phyloP scores from a whole-genome alignment of 805 yeast species.

The Starmerella bombicola region DNA sequence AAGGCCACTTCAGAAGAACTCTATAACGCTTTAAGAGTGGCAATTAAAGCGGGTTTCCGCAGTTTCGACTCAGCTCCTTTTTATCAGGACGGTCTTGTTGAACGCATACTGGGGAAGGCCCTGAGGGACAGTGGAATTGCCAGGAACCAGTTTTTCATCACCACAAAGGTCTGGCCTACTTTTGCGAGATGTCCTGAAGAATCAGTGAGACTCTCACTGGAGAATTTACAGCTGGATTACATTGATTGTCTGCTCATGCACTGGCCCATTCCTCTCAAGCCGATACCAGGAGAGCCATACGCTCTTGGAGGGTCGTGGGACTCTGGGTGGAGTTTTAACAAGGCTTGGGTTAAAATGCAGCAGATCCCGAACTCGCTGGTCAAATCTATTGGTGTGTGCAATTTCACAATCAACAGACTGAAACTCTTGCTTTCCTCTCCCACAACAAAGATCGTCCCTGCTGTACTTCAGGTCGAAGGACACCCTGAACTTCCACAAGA shows the following conservation, averaged over 20 bases:
- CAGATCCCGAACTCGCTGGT: conserved; percentile 40
- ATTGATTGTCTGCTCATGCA: conserved; percentile 70
- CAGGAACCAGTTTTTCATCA: conserved; percentile 52
- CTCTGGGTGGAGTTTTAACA: conserved; percentile 30
- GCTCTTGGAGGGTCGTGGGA: conserved; percentile 23
- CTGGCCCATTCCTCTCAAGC: conserved; percentile 48
- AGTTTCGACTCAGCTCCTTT: conserved; percentile 69
- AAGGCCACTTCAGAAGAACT: conserved; percentile 27
- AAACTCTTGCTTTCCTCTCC: conserved; percentile 34
- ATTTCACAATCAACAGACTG: conserved; percentile 44
- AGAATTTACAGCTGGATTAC: conserved; percentile 56
- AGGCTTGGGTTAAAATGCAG: conserved; percentile 58
- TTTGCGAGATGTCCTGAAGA: conserved; percentile 33
- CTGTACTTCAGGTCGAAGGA: conserved; percentile 57
- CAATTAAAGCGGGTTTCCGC: conserved; percentile 53
- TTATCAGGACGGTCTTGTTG: conserved; percentile 41
- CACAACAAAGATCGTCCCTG: conserved; percentile 45
- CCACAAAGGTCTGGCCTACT: conserved; percentile 47
- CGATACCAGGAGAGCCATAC: conserved; percentile 18
- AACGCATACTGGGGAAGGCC: conserved; percentile 43
- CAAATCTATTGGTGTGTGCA: conserved; percentile 62
- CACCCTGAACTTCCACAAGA: conserved; percentile 62
- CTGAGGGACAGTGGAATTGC: conserved; percentile 34
- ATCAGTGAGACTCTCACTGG: conserved; percentile 47
- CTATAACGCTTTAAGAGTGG: conserved; percentile 42